Base-by-base conservation (phyloP, 2,329 filamentous ascomycete species). In the Xylaria sp. region DNA sequence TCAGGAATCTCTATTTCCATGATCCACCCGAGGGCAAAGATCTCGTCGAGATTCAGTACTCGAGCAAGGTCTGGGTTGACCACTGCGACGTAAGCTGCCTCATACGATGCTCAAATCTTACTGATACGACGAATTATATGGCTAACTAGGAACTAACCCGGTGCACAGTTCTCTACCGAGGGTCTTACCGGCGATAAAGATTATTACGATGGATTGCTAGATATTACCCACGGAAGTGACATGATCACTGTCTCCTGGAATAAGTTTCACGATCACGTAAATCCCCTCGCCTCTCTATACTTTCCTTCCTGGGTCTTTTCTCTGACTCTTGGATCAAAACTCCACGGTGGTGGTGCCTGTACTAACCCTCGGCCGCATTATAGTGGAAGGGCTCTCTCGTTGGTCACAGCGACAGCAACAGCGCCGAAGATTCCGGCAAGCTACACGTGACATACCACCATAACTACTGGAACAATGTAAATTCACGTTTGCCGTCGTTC, bases 391-490 rank as follows among this genome's bases (percentile, higher is more conserved):
- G 84, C 28, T 88, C 86, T 0, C 83, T 90, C 9, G 82, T 89
- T 65, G 88, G 87, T 15, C 88, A 90, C 83, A 86, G 84, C 46
- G 86, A 90, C 82, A 83, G 71, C 80, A 90, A 90, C 81, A 80
- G 72, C 41, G 80, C 75, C 59, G 86, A 90, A 73, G 90, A 92
- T 81, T 86, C 77, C 8, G 89, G 89, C 72, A 83, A 89, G 76
- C 83, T 92, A 55, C 86, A 82, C 76, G 82, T 92, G 64, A 92
- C 90, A 65, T 90, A 90, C 78, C 84, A 85, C 81, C 87, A 91
- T 84, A 92, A 92, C 85, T 83, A 87, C 83, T 91, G 85, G 84
- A 76, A 77, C 73, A 90, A 91, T 82, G 80, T 91, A 77, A 89
- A 90, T 84, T 89, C 87, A 8, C 89, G 90, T 65, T 82, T 81